These are phyloP conservation scores for Pholiota conissans DNA, from an alignment of 768 basidiomycete species.

Conservation along the genomic window DNA sequence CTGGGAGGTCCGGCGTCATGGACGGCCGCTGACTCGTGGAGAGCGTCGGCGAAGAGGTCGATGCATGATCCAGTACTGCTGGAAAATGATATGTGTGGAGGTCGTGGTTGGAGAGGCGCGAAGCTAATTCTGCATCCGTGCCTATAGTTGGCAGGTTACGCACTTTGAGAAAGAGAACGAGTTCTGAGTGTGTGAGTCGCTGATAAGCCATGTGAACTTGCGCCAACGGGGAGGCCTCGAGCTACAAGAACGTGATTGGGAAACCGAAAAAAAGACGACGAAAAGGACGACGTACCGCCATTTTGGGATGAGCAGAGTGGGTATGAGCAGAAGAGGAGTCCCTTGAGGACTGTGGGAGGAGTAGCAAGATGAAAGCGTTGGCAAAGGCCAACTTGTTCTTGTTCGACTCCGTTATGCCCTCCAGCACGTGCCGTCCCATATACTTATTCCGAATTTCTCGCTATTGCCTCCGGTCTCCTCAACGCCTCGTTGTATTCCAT, in stretches of 20 bases:
- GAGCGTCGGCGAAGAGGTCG: constrained; percentile 30
- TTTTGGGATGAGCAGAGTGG: constrained; percentile 11
- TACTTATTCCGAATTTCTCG: background rate
- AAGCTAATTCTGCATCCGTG: constrained; percentile 62
- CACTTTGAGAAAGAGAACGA: constrained; percentile 73
- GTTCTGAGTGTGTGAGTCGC: constrained; percentile 64
- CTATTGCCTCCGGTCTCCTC: background rate
- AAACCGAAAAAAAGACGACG: background rate
- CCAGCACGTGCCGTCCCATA: background rate
- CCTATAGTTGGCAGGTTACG: constrained; percentile 70
- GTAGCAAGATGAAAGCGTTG: background rate
- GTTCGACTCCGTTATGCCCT: background rate
- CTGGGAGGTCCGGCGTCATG: constrained; percentile 62
- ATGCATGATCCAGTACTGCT: constrained; percentile 25
- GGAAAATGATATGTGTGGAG: constrained; percentile 70
- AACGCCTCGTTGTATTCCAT: background rate
- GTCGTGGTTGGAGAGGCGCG: constrained; percentile 74
- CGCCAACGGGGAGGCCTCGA: constrained; percentile 36
- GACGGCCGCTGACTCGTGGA: constrained; percentile 28
- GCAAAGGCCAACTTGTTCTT: background rate
- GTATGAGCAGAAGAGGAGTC: background rate
- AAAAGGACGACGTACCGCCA: constrained; percentile 37
- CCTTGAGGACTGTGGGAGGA: no score
- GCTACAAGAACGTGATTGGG: constrained; percentile 23
- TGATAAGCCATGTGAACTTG: constrained; percentile 70